phyloP scores from a whole-genome alignment of 495 filamentous ascomycete genomes.

The Xylaria scruposa region DNA sequence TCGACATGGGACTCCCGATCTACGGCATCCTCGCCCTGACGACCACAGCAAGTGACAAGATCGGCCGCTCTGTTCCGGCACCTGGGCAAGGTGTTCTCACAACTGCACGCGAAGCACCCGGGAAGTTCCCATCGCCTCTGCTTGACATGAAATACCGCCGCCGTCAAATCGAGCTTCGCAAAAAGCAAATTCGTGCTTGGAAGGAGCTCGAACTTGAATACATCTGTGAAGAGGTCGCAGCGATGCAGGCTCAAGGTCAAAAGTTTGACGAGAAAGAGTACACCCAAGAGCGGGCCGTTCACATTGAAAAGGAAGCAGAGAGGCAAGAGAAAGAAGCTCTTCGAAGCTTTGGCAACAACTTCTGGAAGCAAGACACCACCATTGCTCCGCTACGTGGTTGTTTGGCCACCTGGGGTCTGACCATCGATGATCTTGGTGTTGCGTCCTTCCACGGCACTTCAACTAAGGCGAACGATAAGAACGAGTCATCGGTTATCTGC shows the following conservation, averaged over 20 bases:
- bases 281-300: slow-evolving; percentile 79
- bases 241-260: slow-evolving; percentile 81
- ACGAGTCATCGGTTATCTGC: slow-evolving; percentile 97
- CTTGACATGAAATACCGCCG: slow-evolving; percentile 97
- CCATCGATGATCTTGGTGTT: slow-evolving; percentile 92
- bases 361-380: slow-evolving; percentile 93
- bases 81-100: slow-evolving; percentile 97
- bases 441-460: slow-evolving; percentile 99
- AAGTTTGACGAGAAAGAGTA: slow-evolving; percentile 82
- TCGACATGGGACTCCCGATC: slow-evolving; percentile 99
- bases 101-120: slow-evolving; percentile 88
- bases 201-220: slow-evolving; percentile 94
- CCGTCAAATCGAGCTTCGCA: slow-evolving; percentile 89
- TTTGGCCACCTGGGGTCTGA: slow-evolving; percentile 96
- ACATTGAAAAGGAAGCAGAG: slow-evolving; percentile 87
- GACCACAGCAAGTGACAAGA: slow-evolving; percentile 98
- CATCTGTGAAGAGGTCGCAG: slow-evolving; percentile 86
- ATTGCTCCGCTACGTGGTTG: slow-evolving; percentile 96
- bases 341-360: slow-evolving; percentile 91
- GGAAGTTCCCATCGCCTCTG: slow-evolving; percentile 92
- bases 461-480: slow-evolving; percentile 99
- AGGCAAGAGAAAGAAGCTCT: slow-evolving; percentile 92
- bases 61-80: slow-evolving; percentile 94
- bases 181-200: slow-evolving; percentile 92
- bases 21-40: slow-evolving; percentile 94